Evolutionary conservation across 139 green algal species (phyloP), one percentile per base, ranked within the genome.

Genomic region (Chlamydomonas schloesseri): DNA sequence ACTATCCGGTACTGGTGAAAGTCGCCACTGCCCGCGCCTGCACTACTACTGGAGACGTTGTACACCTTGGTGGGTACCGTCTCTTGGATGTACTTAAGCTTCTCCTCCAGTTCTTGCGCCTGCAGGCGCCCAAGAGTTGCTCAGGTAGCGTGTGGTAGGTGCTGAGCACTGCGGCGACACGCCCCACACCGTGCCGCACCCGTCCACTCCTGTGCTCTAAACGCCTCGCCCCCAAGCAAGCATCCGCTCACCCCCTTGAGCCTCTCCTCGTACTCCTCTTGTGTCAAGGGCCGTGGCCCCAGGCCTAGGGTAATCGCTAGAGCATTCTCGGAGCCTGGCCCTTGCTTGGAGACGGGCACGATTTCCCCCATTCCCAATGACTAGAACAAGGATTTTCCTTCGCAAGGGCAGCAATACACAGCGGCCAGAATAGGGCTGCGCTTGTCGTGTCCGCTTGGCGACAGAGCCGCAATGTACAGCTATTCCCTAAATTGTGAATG

Each of bases 1-100:
- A 94, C 92, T 82, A 92, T 93, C 26, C 96, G 78, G 73, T 98
- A 98, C 78, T 95, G 95, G 82, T 98, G 96, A 78, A 98, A 98
- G 67, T 98, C 96, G 29, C 96, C 94, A 73, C 93, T 97, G 71
- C 95, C 95, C n/a, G 96, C 96, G 14, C 96, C 96, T 33, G 96
- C 96, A 82, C 93, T 95, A 75, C 91, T 96, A 87, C 96, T 95
- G 33, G 88, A 93, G 17, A 96, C 92, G 68, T 97, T 96, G 84
- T 95, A 95, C 0, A 95, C 93, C 3, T 94, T 85, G 21, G 93
- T 94, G 29, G 96, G 95, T 10, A 97, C 89, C 23, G 93, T 93
- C 73, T 98, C 94, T 53, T 97, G 93, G 71, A 98, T 98, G 76
- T 93, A 86, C 29, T 91, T 93, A 11, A 98, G 93, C 90, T 98